A percentile compares a stretch with the other conserved stretches of the same genome.
phyloP scores from a whole-genome alignment of 2,329 filamentous ascomycete genomes.

The Lachnellula hyalina region DNA sequence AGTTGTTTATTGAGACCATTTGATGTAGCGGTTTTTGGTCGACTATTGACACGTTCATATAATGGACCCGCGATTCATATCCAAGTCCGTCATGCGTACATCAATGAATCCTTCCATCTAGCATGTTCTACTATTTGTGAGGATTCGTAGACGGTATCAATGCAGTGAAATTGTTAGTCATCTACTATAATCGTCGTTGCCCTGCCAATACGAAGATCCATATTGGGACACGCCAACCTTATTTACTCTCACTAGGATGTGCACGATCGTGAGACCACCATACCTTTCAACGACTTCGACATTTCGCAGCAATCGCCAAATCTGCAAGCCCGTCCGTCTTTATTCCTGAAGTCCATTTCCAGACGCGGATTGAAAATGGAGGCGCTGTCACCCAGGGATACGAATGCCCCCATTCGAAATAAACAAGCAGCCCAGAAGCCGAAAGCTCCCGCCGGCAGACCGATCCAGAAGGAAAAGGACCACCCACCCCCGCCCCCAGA shows the following conservation, averaged over 20 bases:
- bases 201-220: background rate
- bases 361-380: slow-evolving; percentile 51
- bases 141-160: background rate
- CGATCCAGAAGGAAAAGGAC: slow-evolving; percentile 48
- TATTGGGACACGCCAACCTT: background rate
- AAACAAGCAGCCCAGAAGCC: slow-evolving; percentile 38
- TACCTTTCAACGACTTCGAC: background rate
- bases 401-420: slow-evolving; percentile 51
- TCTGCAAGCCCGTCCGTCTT: background rate
- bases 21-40: background rate
- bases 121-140: too few relatives aligned
- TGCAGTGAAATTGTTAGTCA: background rate
- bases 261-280: background rate
- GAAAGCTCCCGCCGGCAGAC: slow-evolving; percentile 46
- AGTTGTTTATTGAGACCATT: background rate
- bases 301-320: background rate
- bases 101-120: background rate
- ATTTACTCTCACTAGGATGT: background rate
- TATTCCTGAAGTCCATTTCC: slow-evolving; percentile 1
- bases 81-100: background rate
- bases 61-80: background rate
- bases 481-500: slow-evolving; percentile 60
- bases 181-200: background rate
- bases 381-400: slow-evolving; percentile 60
- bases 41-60: background rate